These are phyloP conservation scores for Cyclotella distinguenda DNA, from an alignment of 108 stramenopile genomes.

Conservation along the genomic window DNA sequence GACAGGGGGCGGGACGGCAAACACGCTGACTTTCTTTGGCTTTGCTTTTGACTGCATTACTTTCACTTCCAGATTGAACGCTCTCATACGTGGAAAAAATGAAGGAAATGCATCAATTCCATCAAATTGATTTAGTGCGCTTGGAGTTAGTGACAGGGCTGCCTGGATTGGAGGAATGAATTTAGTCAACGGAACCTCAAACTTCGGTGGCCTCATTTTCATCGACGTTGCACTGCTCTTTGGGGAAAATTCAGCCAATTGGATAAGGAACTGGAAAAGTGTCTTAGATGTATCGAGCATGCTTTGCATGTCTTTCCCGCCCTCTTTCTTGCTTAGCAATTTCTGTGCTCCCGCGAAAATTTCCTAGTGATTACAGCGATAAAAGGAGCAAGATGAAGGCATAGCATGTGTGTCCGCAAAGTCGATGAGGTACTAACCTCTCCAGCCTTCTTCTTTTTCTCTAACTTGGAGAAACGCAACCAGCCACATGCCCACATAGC, in stretches of 20 bases:
- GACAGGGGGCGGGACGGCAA: constrained; percentile 38
- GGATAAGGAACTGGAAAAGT: constrained; percentile 64
- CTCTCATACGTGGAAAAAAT: constrained; percentile 78
- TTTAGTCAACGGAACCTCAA: constrained; percentile 55
- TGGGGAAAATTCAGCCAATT: constrained; percentile 49
- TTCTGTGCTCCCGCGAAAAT: constrained; percentile 75
- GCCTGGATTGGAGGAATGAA: constrained; percentile 90
- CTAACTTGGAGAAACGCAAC: constrained; percentile 61
- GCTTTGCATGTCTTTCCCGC: constrained; percentile 33
- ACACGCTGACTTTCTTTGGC: constrained; percentile 87
- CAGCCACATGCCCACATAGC: constrained; percentile 90
- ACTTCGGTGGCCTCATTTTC: constrained; percentile 38
- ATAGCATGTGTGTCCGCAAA: background rate
- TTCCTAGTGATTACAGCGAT: constrained; percentile 18
- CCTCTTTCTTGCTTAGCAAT: constrained; percentile 48
- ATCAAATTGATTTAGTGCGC: constrained; percentile 33
- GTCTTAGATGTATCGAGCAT: constrained; percentile 55
- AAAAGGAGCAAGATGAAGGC: background rate
- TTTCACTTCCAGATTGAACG: constrained; percentile 55
- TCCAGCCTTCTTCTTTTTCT: constrained; percentile 59
- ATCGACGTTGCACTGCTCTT: constrained; percentile 22
- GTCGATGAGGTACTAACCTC: constrained; percentile 28
- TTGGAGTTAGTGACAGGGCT: constrained; percentile 68
- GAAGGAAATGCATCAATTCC: constrained; percentile 63
- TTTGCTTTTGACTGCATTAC: constrained; percentile 94